phyloP scores from a whole-genome alignment of 2,329 filamentous ascomycete genomes.

The Cordyceps tenuipes region DNA sequence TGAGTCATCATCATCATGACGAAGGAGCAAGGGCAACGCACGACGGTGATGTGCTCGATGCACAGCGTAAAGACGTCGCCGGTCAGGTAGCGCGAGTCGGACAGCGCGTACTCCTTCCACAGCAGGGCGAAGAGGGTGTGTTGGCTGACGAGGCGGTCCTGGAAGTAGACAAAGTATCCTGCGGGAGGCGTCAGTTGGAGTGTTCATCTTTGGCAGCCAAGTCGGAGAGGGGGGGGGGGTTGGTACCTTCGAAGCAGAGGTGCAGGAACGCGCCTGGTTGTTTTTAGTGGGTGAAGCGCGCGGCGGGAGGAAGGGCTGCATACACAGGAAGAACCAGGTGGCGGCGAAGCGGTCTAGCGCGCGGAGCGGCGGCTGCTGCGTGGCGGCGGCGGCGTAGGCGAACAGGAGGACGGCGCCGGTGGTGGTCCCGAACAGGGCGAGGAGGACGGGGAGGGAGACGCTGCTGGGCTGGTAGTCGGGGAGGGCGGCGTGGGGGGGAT shows the following conservation, averaged over 20 bases:
- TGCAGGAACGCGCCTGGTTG: slow-evolving; percentile 58
- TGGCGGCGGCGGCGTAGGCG: slow-evolving; percentile 23
- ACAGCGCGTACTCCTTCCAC: slow-evolving; percentile 88
- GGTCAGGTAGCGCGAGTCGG: slow-evolving; percentile 79
- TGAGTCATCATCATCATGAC: too few relatives aligned
- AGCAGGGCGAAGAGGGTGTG: slow-evolving; percentile 73
- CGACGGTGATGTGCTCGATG: slow-evolving; percentile 74
- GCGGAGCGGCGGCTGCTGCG: slow-evolving; percentile 18
- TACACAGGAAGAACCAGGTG: slow-evolving; percentile 49
- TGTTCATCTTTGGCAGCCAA: too few relatives aligned
- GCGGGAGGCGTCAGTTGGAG: neutral
- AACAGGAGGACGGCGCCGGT: slow-evolving; percentile 24
- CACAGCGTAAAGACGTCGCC: slow-evolving; percentile 78
- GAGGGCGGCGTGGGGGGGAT: slow-evolving; percentile 30
- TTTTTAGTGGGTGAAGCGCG: too few relatives aligned
- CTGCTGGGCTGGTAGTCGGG: slow-evolving; percentile 34
- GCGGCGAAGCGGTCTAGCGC: slow-evolving; percentile 34
- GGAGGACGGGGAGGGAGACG: slow-evolving; percentile 25
- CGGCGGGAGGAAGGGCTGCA: slow-evolving; percentile 17
- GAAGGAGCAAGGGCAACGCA: slow-evolving; percentile 32
- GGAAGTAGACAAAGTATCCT: slow-evolving; percentile 71
- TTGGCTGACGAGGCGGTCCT: slow-evolving; percentile 53
- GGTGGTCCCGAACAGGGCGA: slow-evolving; percentile 28
- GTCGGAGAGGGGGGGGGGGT: neutral
- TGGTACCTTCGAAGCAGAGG: slow-evolving; percentile 65